Base-by-base conservation (phyloP, 805 yeast genomes). In the Huiozyma sinensis region DNA sequence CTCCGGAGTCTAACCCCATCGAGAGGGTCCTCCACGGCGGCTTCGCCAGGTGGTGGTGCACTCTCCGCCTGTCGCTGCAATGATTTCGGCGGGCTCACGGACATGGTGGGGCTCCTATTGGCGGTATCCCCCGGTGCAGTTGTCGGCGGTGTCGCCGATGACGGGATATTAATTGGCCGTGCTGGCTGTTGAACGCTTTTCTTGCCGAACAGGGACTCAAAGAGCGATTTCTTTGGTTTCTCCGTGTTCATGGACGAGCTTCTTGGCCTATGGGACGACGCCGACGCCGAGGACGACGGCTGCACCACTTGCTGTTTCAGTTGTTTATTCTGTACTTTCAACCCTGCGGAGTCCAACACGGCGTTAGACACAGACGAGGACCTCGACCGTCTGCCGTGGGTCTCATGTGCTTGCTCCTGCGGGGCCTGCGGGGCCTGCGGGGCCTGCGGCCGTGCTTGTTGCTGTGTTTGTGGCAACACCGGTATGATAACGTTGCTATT, bases 1-100 rank as follows among this genome's bases (percentile, higher is more conserved):
- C 89, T 68, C 50, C 75, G 72, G 58, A 84, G 65, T 17, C 57
- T 58, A 1, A 68, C 50, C 33, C n/a, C n/a, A 31, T 31, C 33
- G 11, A 31, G n/a, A 3, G 29, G 24, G 40, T 27, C 28, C 9
- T 7, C 24, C 6, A 7, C 4, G 42, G 36, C 10, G 39, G n/a
- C 38, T 17, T 33, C 33, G 3, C 34, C 38, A 4, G 37, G 34
- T 9, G 33, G 24, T 9, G 40, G 35, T 29, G 41, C 11, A 13
- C 8, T 32, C n/a, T 32, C 34, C 4, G 34, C 34, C 34, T 10
- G n/a, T 32, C 12, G n/a, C 17, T 36, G 27, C 12, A 37, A 29
- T 28, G 43, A 33, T 28, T 28, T 28, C 11, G 41, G 28, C 4
- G 31, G 17, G 7, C 24, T 4, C 7, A 28, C 8, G 9, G 17